Percentiles rank a stretch among this genome's conserved stretches.
Conservation (phyloP, 345 rosid genomes). For the Moricandia moricandioides region DNA sequence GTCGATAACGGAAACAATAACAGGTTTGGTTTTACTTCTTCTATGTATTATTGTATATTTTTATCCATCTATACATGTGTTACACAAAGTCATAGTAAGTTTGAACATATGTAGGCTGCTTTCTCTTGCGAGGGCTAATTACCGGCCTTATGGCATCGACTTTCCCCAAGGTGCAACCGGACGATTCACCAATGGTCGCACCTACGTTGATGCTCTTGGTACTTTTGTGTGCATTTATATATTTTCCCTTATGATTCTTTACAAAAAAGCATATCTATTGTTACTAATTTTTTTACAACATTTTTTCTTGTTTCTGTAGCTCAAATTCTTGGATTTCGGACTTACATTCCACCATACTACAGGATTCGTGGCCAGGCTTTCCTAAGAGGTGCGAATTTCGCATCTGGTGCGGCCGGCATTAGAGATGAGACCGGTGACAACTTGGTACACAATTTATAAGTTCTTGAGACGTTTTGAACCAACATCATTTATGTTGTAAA, state of each 20-base stretch:
- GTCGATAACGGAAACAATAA: slow-evolving; percentile 95
- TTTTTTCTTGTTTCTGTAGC: slow-evolving; percentile 42
- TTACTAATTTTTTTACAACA: background rate
- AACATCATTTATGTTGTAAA: background rate
- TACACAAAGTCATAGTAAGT: background rate
- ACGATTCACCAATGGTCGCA: slow-evolving; percentile 80
- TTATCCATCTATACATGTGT: background rate
- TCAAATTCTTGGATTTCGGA: slow-evolving; percentile 61
- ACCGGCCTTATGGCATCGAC: slow-evolving; percentile 87
- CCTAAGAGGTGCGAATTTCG: slow-evolving; percentile 67
- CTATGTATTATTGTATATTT: background rate
- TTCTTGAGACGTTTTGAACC: background rate
- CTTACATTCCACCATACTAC: slow-evolving; percentile 59
- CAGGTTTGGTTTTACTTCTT: slow-evolving; percentile 23
- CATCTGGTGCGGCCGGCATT: slow-evolving; percentile 93
- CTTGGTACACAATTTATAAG: slow-evolving; percentile 43
- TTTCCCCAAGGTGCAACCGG: slow-evolving; percentile 76
- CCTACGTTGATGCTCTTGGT: slow-evolving; percentile 83
- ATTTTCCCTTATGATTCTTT: background rate
- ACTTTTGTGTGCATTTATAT: background rate
- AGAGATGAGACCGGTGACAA: slow-evolving; percentile 86
- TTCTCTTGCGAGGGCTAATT: slow-evolving; percentile 78
- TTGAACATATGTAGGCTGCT: slow-evolving; percentile 33
- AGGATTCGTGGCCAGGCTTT: slow-evolving; percentile 56
- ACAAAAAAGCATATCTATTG: background rate